Percentiles rank a stretch among this genome's conserved stretches.
Conservation (phyloP, 208 protist genomes). For the Trypanosoma grayi region DNA sequence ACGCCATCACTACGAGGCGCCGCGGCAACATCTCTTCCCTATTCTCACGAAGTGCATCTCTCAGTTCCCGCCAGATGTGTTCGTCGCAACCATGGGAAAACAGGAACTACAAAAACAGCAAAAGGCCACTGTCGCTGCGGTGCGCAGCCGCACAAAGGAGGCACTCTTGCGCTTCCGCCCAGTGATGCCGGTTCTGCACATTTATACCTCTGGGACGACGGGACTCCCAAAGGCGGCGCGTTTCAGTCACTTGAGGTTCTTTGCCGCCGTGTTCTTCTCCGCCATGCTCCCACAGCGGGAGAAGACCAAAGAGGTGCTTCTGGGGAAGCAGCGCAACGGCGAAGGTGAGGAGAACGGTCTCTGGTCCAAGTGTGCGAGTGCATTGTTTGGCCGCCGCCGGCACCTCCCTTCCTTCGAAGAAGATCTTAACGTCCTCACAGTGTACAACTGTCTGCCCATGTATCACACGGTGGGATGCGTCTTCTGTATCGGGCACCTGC, state of each 20-base stretch:
- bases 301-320: constrained; percentile 28
- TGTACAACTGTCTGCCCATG: constrained; percentile 84
- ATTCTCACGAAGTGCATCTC: constrained; percentile 4
- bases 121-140: not conserved
- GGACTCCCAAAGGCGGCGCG: constrained; percentile 80
- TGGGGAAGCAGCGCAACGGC: constrained; percentile 23
- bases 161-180: constrained; percentile 37
- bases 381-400: constrained; percentile 18
- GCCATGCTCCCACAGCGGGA: constrained; percentile 34
- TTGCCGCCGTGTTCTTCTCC: constrained; percentile 51
- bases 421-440: constrained; percentile 31
- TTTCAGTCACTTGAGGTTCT: constrained; percentile 72
- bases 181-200: constrained; percentile 59
- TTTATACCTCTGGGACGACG: constrained; percentile 90
- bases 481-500: constrained; percentile 62
- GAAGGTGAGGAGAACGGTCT: not conserved
- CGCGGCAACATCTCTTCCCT: not conserved
- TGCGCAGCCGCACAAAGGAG: not conserved
- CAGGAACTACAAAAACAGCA: not conserved
- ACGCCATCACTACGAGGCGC: constrained; percentile 9
- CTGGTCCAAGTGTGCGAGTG: constrained; percentile 12
- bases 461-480: constrained; percentile 78
- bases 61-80: not conserved
- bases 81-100: too few species aligned
- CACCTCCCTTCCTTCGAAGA: constrained; percentile 15